These are phyloP conservation scores for Colletotrichum lindemuthianum DNA, from an alignment of 2,329 filamentous ascomycete genomes.

Conservation along the genomic window DNA sequence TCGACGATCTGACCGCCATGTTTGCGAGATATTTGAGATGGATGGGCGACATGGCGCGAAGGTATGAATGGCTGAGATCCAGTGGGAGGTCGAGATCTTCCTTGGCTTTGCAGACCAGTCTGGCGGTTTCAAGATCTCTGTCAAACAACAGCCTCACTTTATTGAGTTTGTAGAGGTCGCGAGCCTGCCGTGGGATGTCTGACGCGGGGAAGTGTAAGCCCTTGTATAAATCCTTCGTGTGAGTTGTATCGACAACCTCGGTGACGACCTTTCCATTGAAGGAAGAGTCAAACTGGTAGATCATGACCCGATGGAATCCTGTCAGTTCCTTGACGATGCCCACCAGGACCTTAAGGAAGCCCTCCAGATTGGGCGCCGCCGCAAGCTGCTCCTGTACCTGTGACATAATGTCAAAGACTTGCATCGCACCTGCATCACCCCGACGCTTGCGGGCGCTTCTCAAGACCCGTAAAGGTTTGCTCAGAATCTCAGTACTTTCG, in stretches of 20 bases:
- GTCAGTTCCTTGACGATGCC: constrained; percentile 90
- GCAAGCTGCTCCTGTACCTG: constrained; percentile 90
- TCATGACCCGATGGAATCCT: constrained; percentile 91
- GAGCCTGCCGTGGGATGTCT: constrained; percentile 85
- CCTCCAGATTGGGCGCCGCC: constrained; percentile 74
- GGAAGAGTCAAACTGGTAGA: constrained; percentile 86
- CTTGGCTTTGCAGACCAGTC: constrained; percentile 80
- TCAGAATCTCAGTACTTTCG: constrained; percentile 79
- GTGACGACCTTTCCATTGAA: constrained; percentile 91
- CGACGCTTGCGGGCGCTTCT: constrained; percentile 78
- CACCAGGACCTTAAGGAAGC: constrained; percentile 82
- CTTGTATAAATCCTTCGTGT: constrained; percentile 85
- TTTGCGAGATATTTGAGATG: constrained; percentile 88
- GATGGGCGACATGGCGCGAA: constrained; percentile 90
- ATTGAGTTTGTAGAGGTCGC: constrained; percentile 91
- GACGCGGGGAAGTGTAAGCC: constrained; percentile 89
- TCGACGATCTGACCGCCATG: constrained; percentile 92
- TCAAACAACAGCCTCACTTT: constrained; percentile 90
- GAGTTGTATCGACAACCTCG: constrained; percentile 82
- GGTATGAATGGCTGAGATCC: constrained; percentile 85
- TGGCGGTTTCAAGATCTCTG: constrained; percentile 80
- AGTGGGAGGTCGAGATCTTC: constrained; percentile 80
- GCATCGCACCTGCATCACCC: constrained; percentile 85
- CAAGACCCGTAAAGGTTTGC: constrained; percentile 80
- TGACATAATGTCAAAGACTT: constrained; percentile 91